Evolutionary conservation across 495 filamentous ascomycete genomes (phyloP).

Genomic region (Aspergillus olivimuriae): DNA sequence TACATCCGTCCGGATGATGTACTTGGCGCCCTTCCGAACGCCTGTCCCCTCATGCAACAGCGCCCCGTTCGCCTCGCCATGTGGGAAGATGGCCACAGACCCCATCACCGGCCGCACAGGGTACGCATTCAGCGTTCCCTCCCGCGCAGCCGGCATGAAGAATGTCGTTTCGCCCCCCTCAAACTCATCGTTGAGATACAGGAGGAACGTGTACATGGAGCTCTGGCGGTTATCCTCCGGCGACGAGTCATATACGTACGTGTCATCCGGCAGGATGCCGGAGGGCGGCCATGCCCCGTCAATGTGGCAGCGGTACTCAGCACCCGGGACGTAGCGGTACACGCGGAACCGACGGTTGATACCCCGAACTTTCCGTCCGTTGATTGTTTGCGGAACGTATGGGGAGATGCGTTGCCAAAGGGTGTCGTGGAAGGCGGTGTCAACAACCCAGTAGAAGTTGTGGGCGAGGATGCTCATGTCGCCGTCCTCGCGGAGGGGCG

Average conservation of each 20-base stretch:
- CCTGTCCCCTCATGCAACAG: slow-evolving; percentile 35
- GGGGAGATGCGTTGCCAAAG: slow-evolving; percentile 30
- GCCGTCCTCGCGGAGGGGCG: slow-evolving; percentile 32
- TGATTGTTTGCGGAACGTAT: slow-evolving; percentile 25
- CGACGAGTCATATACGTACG: slow-evolving; percentile 34
- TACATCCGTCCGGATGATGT: slow-evolving; percentile 35
- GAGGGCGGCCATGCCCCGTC: slow-evolving; percentile 37
- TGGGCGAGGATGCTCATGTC: slow-evolving; percentile 36
- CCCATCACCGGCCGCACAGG: slow-evolving; percentile 37
- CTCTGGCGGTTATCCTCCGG: slow-evolving; percentile 29
- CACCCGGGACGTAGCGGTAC: slow-evolving; percentile 34
- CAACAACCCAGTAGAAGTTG: slow-evolving; percentile 38
- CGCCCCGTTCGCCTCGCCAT: slow-evolving; percentile 33
- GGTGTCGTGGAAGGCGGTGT: slow-evolving; percentile 32
- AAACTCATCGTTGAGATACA: slow-evolving; percentile 37
- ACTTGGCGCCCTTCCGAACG: slow-evolving; percentile 32
- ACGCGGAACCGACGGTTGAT: slow-evolving; percentile 36
- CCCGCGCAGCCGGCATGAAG: slow-evolving; percentile 29
- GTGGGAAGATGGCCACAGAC: slow-evolving; percentile 33
- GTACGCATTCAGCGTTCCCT: slow-evolving; percentile 33
- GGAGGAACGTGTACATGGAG: slow-evolving; percentile 37
- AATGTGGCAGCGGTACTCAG: slow-evolving; percentile 35
- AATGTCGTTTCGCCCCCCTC: slow-evolving; percentile 38
- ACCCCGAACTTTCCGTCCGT: slow-evolving; percentile 27
- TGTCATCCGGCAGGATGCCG: slow-evolving; percentile 27